These are phyloP conservation scores for Acanthamoeba lenticulata DNA, from an alignment of 208 protist species.

Conservation along the genomic window DNA sequence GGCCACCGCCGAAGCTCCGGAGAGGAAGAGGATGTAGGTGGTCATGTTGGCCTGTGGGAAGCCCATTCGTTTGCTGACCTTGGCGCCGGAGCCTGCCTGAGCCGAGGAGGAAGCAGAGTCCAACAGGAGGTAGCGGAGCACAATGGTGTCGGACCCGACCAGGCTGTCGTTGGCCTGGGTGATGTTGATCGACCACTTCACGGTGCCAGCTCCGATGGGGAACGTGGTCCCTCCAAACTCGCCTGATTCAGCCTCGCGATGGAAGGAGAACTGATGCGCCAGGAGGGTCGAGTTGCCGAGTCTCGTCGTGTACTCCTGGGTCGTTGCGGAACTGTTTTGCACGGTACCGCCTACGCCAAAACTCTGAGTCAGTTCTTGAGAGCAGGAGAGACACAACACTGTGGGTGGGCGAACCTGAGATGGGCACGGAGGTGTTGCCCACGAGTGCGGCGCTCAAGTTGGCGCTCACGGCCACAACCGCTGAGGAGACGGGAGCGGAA, in stretches of 20 bases:
- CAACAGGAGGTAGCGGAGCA: not conserved
- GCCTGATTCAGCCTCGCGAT: not conserved
- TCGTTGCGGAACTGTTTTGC: not conserved
- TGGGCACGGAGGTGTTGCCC: not conserved
- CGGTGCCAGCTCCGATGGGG: not conserved
- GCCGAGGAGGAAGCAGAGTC: not conserved
- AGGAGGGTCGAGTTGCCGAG: not conserved
- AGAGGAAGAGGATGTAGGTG: conserved; percentile 2
- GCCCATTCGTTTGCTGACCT: not conserved
- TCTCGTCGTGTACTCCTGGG: not conserved
- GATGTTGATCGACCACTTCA: conserved; percentile 2
- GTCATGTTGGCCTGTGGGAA: not conserved
- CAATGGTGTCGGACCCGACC: not conserved
- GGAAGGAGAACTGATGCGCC: not conserved
- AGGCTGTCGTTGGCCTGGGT: not conserved
- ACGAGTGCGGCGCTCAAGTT: not conserved
- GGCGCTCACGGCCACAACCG: not conserved
- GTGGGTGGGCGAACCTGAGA: no score
- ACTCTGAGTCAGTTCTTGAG: not conserved
- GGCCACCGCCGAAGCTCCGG: not conserved
- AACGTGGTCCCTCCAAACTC: not conserved
- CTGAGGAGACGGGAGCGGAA: not conserved
- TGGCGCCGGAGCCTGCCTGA: no score
- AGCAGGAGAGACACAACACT: no score
- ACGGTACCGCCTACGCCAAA: not conserved